These are phyloP conservation scores for Exophiala xenobiotica DNA, from an alignment of 2,329 filamentous ascomycete species.

Conservation along the genomic window DNA sequence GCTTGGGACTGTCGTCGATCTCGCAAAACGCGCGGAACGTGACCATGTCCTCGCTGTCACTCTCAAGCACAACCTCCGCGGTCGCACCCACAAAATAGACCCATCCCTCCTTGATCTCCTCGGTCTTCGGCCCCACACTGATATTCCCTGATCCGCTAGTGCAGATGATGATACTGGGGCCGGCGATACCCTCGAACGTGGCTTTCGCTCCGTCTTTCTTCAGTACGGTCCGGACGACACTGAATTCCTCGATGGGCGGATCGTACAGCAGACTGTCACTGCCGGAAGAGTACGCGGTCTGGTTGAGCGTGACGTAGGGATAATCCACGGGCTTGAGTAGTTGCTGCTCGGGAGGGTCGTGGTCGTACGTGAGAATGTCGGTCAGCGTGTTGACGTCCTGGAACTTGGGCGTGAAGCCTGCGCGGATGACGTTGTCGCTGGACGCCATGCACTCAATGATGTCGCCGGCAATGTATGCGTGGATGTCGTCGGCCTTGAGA, in stretches of 20 bases:
- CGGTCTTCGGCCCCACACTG: constrained; percentile 75
- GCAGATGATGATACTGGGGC: constrained; percentile 90
- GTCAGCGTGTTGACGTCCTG: constrained; percentile 91
- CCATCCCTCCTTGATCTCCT: constrained; percentile 70
- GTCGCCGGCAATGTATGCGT: constrained; percentile 75
- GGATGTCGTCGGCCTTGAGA: constrained; percentile 92
- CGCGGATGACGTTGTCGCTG: constrained; percentile 97
- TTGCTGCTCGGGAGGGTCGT: constrained; percentile 90
- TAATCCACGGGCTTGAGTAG: constrained; percentile 88
- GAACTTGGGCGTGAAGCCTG: constrained; percentile 97
- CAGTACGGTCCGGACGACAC: constrained; percentile 77
- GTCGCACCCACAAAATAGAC: constrained; percentile 86
- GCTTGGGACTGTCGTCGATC: constrained; percentile 53
- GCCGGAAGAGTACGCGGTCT: constrained; percentile 73
- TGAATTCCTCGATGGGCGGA: constrained; percentile 95
- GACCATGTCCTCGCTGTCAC: constrained; percentile 66
- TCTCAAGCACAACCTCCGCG: constrained; percentile 78
- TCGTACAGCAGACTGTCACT: constrained; percentile 79
- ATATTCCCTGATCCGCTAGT: constrained; percentile 81
- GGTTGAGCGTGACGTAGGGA: constrained; percentile 79
- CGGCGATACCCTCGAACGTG: constrained; percentile 82
- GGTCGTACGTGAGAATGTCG: constrained; percentile 90
- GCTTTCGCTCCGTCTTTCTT: constrained; percentile 71
- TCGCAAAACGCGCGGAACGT: constrained; percentile 96
- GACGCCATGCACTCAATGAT: constrained; percentile 99